These are phyloP conservation scores for Phytophthora litchii DNA, from an alignment of 352 stramenopile genomes.

Conservation along the genomic window DNA sequence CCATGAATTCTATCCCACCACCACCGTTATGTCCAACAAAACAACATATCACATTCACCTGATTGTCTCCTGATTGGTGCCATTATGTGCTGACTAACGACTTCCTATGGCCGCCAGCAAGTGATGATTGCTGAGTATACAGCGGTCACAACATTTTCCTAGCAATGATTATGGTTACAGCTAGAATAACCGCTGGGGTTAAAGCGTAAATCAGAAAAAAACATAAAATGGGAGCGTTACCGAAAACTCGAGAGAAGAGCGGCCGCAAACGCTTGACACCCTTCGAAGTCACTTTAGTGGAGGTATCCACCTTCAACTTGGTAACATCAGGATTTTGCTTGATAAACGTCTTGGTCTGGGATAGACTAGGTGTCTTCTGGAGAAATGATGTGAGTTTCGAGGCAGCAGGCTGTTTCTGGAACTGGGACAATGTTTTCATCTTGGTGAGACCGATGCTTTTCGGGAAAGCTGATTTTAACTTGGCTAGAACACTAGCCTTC, in stretches of 20 bases:
- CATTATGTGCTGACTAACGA: too few relatives aligned
- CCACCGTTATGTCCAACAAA: too few relatives aligned
- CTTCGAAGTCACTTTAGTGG: background rate
- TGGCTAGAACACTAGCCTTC: background rate
- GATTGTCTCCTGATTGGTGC: too few relatives aligned
- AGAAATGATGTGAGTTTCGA: background rate
- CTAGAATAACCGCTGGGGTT: background rate
- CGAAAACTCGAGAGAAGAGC: background rate
- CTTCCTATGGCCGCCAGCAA: background rate
- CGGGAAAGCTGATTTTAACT: background rate
- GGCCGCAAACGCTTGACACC: background rate
- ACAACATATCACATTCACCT: too few relatives aligned
- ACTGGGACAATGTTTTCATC: background rate
- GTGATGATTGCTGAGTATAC: background rate
- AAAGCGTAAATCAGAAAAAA: background rate
- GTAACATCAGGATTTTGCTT: background rate
- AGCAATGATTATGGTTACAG: background rate
- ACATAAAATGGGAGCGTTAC: background rate
- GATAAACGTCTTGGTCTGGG: background rate
- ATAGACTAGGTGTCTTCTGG: background rate
- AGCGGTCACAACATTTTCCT: background rate
- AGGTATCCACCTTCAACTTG: background rate
- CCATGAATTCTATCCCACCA: too few relatives aligned
- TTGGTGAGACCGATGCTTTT: background rate
- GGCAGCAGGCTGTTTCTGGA: background rate